Base-by-base conservation (phyloP, 129 eudicot genomes). In the Oenanthe sinensis region DNA sequence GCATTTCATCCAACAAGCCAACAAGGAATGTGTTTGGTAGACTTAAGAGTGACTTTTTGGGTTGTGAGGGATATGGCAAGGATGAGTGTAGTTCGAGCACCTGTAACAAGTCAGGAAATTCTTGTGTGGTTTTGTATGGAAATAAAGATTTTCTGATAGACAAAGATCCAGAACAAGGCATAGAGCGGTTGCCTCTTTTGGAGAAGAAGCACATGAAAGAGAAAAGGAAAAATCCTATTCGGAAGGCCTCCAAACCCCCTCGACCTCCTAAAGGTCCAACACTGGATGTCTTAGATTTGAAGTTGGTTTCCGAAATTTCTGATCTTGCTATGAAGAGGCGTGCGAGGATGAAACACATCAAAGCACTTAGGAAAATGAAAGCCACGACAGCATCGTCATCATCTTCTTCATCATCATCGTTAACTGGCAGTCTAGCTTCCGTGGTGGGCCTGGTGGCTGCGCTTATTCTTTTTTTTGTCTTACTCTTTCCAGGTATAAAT, bases 191-290 rank as follows among this genome's bases (percentile, higher is more conserved):
- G 54, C 88, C 87, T 58, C 81, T 84, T 74, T 68, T 83, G 22
- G 96, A 75, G 78, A 90, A 87, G 72, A 55, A 77, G 39, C 77
- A 36, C 50, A 75, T 71, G 71, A 88, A 83, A 85, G 90, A 85
- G 82, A 89, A 84, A 48, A 81, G 84, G 19, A 87, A 86, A 80
- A 87, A 58, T 78, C 76, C 82, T 37, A 62, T 70, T 4, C 87
- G 79, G 75, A 93, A 90, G 71, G 87, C 96, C 74, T 75, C 93
- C 67, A 93, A 87, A 72, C 98, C 98, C 22, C 98, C 92, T 24
- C 82, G 98, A 16, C 96, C 96, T 69, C 98, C 96, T 43, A 90
- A 87, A 78, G 93, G 92, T 58, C 98, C 96, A 6, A 84, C 83
- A 8, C 42, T 93, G 84, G 88, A 84, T 79, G 84, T 83, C 46